These are phyloP conservation scores for Pseudoperonospora humuli DNA, from an alignment of 352 stramenopile species.

Conservation along the genomic window DNA sequence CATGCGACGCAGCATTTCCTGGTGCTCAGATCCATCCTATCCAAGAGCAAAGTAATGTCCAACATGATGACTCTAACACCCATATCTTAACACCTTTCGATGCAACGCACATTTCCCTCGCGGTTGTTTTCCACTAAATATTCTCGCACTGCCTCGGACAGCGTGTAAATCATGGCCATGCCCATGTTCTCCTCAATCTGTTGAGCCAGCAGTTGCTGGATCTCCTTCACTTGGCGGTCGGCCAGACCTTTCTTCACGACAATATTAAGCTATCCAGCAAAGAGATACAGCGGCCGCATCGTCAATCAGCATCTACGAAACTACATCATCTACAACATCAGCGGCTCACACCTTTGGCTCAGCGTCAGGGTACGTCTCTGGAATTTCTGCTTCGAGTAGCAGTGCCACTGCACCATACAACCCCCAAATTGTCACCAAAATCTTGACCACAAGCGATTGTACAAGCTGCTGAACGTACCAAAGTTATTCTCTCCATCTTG, in stretches of 20 bases:
- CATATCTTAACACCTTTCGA: not conserved
- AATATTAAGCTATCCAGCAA: conserved; percentile 46
- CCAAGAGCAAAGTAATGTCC: not conserved
- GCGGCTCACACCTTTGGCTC: conserved; percentile 38
- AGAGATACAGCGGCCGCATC: not conserved
- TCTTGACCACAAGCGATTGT: not conserved
- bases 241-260: conserved; percentile 71
- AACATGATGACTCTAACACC: conserved; percentile 5
- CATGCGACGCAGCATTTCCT: conserved; percentile 83
- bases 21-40: conserved; percentile 81
- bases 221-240: conserved; percentile 73
- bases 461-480: conserved; percentile 24
- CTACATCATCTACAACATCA: not conserved
- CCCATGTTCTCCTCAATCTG: conserved; percentile 76
- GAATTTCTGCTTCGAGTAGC: conserved; percentile 66
- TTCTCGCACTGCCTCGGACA: conserved; percentile 75
- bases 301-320: not conserved
- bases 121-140: conserved; percentile 87
- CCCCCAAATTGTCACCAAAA: not conserved
- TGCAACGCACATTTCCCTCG: conserved; percentile 57
- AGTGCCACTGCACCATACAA: conserved; percentile 39
- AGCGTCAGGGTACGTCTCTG: conserved; percentile 71
- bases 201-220: conserved; percentile 49
- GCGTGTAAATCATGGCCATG: conserved; percentile 85
- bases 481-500: conserved; percentile 81